Evolutionary conservation across 1,139 yeast species (phyloP), one percentile per base, ranked within the genome.

Genomic region (Debaryomyces udenii): DNA sequence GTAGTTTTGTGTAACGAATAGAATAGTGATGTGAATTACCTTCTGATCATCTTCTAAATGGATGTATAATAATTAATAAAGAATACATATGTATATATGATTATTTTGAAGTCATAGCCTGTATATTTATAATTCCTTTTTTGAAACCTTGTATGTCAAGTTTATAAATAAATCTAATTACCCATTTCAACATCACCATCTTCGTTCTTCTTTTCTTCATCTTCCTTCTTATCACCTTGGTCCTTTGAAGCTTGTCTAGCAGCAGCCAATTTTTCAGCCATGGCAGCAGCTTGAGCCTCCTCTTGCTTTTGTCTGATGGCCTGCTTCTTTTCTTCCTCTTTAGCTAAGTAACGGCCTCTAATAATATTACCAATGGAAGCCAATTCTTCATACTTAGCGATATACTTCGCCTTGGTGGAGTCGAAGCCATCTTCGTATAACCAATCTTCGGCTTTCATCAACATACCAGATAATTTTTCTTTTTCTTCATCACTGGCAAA

Each of bases 361-460:
- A 93, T 89, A 55, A 93, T 74, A 78, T 94, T 93, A 69, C 99
- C 99, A 59, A 84, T 76, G 39, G 96, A 79, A 38, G 97, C 96
- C 63, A 93, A 83, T 71, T 93, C 99, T 74, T 94, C 99, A 73
- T 91, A 90, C 74, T 87, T 91, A 62, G 99, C 98, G 72, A 94
- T 85, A 78, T 93, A 93, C 70, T 86, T 89, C 57, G 95, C 99
- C 81, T 93, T 91, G 64, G 91, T 78, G 49, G 98, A 81, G 66
- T 93, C 99, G 64, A 87, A 93, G 61, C 99, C 98, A 44, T 89
- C 99, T 48, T 87, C 96, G 70, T 93, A 94, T 62, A 93, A 81
- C 99, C 99, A 93, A 64, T 93, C 96, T 78, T 94, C 99, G 52
- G 98, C 82, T 66, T 85, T 87, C 62, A 78, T 64, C 64, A 93